Evolutionary conservation across 164 flowering plant species (phyloP), one percentile per base, ranked within the genome.

Genomic region (Magnolia sinica): DNA sequence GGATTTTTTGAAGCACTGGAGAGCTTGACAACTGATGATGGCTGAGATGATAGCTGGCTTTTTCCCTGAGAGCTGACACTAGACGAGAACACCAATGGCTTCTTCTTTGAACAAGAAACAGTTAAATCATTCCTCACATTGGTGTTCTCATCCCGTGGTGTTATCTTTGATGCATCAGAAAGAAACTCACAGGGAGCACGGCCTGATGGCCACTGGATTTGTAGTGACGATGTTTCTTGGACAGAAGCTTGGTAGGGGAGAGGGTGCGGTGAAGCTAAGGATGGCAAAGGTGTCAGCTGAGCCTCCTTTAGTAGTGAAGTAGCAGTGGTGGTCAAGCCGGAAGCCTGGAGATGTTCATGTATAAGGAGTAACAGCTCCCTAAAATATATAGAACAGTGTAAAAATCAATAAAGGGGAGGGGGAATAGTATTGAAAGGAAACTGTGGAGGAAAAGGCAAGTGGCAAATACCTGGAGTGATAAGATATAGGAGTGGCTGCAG

Each of bases 401-500:
- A 3, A 71, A 74, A 22, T 11, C 61, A 59, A 59, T 20, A 49
- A 58, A n/a, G 16, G 31, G 45, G 31, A 23, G 69, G 13, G 45
- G 10, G 10, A 19, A 58, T 31, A n/a, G 7, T 0, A 10, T 68
- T 8, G 50, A 14, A 51, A 16, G 8, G 5, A 76, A 64, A 59
- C 31, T 18, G 24, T 29, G 4, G 49, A 45, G 14, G 29, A 69
- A 19, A 22, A 4, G 29, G 49, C n/a, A 3, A 4, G 52, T 1
- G 63, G 19, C 9, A 69, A 55, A 61, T 85, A 91, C 99, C 89
- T 92, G 77, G 96, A 84, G 83, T 94, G 90, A 73, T 94, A 96
- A 64, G 96, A 86, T 63, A 96, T 93, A 67, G 99, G 99, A 70
- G 99, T 96, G 7, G 99, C 99, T 69, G 98, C 98, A 85, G 98